Conservation (phyloP, 1,284 basidiomycete genomes). For the Apiotrichum gracile region DNA sequence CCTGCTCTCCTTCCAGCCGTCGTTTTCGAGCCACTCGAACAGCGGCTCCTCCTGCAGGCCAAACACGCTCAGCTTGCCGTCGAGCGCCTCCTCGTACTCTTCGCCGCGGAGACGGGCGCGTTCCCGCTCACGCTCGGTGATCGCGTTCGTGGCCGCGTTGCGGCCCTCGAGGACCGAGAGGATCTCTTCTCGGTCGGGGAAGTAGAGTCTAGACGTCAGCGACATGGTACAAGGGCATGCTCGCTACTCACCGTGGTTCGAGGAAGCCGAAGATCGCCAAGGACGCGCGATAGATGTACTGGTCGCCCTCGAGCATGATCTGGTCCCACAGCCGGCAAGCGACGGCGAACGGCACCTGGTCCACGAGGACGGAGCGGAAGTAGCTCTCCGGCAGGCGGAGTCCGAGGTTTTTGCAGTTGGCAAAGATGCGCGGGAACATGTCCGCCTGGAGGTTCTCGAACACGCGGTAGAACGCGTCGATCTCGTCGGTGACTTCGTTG, state of each 20-base stretch:
- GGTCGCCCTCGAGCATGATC: constrained; percentile 47
- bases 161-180: constrained; percentile 70
- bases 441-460: constrained; percentile 45
- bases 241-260: constrained; percentile 57
- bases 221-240: neutral
- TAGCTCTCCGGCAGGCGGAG: constrained; percentile 52
- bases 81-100: constrained; percentile 52
- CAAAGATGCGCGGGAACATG: constrained; percentile 87
- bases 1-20: constrained; percentile 76
- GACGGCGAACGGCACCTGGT: constrained; percentile 81
- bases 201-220: constrained; percentile 33
- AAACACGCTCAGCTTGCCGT: constrained; percentile 79
- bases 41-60: constrained; percentile 76
- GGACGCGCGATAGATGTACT: constrained; percentile 65
- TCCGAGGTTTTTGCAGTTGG: constrained; percentile 80
- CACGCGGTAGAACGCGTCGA: constrained; percentile 54
- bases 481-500: constrained; percentile 72
- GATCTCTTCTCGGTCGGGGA: constrained; percentile 56
- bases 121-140: constrained; percentile 51
- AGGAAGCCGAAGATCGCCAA: constrained; percentile 77
- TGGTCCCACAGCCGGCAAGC: constrained; percentile 80
- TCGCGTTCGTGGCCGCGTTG: constrained; percentile 40
- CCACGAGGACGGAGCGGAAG: constrained; percentile 73
- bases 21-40: constrained; percentile 63
- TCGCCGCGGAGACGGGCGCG: constrained; percentile 51